phyloP scores from a whole-genome alignment of 2,329 filamentous ascomycete genomes.

The Bimuria novae-zelandiae region DNA sequence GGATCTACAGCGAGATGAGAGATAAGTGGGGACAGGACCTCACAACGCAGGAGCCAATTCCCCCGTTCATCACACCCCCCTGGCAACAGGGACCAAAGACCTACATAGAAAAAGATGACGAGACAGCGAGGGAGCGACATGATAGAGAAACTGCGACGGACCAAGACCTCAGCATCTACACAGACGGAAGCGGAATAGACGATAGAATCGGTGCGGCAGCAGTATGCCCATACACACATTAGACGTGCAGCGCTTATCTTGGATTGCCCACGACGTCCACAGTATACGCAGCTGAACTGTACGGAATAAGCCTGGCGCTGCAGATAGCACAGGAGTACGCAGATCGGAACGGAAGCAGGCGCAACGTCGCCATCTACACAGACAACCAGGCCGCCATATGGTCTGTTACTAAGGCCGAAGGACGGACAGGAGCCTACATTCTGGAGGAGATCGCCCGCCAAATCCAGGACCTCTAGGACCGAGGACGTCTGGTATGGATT shows the following conservation, averaged over 20 bases:
- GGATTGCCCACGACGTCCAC: conserved; percentile 14
- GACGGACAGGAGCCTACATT: conserved; percentile 19
- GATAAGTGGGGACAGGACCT: too few species aligned
- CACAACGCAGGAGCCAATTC: too few species aligned
- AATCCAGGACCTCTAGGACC: conserved; percentile 15
- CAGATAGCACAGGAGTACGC: conserved; percentile 22
- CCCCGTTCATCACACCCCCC: too few species aligned
- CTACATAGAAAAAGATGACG: too few species aligned
- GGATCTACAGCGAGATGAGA: too few species aligned
- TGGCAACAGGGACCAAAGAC: too few species aligned
- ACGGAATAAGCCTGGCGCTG: conserved; percentile 24
- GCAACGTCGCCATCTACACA: conserved; percentile 20
- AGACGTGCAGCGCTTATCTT: conserved; percentile 17
- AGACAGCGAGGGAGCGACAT: conserved; percentile 7
- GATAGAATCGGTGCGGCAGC: conserved; percentile 19
- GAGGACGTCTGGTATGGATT: conserved; percentile 13
- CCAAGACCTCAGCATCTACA: conserved; percentile 25
- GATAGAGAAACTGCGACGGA: conserved; percentile 15
- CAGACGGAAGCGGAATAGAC: conserved; percentile 26
- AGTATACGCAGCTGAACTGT: conserved; percentile 21
- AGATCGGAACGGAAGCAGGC: conserved; percentile 9
- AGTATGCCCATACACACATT: conserved; percentile 19
- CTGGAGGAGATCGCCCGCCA: conserved; percentile 19
- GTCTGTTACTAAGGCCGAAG: conserved; percentile 18
- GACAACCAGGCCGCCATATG: conserved; percentile 23